Evolutionary conservation across 805 yeast genomes (phyloP).

Genomic region (Yarrowia divulgata): DNA sequence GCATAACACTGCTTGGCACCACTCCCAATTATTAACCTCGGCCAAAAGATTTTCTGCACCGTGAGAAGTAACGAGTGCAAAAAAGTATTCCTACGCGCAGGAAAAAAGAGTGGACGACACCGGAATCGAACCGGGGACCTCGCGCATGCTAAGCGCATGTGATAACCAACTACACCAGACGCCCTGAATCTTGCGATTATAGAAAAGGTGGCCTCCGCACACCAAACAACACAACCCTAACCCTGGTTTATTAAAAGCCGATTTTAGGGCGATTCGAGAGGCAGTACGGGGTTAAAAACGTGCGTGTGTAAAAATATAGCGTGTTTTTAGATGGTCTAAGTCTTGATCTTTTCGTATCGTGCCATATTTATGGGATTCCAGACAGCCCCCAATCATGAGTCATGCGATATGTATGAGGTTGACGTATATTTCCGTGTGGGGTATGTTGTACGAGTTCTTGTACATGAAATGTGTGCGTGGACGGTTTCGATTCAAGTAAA

Average conservation of each 20-base stretch:
- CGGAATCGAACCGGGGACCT: conserved; percentile 39
- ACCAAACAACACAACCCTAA: background rate
- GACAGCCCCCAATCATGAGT: background rate
- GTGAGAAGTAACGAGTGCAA: background rate
- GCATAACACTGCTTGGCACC: background rate
- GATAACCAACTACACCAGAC: conserved; percentile 39
- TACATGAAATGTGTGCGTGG: background rate
- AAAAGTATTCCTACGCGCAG: too few species aligned
- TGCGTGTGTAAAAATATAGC: background rate
- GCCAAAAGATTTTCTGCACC: too few species aligned
- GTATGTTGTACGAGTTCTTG: background rate
- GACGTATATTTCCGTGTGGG: conserved; percentile 23
- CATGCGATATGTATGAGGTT: conserved; percentile 5
- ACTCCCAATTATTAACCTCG: background rate
- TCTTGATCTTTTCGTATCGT: background rate
- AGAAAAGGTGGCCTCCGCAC: background rate
- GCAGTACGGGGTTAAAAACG: background rate
- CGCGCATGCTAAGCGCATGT: conserved; percentile 39
- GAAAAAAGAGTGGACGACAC: conserved; percentile 36
- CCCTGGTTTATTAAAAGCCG: background rate
- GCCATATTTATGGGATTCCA: background rate
- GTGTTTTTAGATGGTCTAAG: too few species aligned
- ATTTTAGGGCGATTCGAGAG: background rate
- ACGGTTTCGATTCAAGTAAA: background rate
- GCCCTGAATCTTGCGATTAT: background rate